Base-by-base conservation (phyloP, 345 rosid genomes). In the Pugionium cornutum region DNA sequence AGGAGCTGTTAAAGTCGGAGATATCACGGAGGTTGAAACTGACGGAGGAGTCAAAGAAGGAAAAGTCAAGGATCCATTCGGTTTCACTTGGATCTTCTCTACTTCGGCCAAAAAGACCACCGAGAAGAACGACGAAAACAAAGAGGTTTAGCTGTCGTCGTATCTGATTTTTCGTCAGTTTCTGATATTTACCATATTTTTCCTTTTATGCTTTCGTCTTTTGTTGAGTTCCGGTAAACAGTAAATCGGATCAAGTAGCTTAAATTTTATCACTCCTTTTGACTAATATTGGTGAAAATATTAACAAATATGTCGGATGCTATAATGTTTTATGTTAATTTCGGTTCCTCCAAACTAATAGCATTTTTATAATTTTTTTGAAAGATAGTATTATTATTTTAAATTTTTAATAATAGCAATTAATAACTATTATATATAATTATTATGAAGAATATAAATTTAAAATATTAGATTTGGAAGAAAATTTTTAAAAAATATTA, bases 11-110 rank as follows among this genome's bases (percentile, higher is more conserved):
- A 78, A 79, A 0, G 88, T 79, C 36, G 84, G 79, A 1, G 94
- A 82, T 70, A 53, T 70, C 1, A 25, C 62, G 2, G 89, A 87
- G 37, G 80, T 47, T 0, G 86, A 79, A 4, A n/a, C 51, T 10
- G 77, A 67, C 18, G 81, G 77, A 10, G 95, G 82, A 54, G 82
- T 82, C 61, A 82, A 18, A 18, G 18, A 80, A 65, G 87, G 84
- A 0, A 85, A 81, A 77, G 78, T 90, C 4, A 85, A 81, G 80
- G 99, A 94, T 50, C 96, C 97, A 0, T 88, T 82, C 42, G 97
- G 99, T 2, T 79, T 76, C 65, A 77, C 79, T 3, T 94, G 99
- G 99, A 47, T 72, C 64, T 68, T 94, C 51, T 73, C 78, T 67
- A 58, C 88, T 33, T 77, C 92, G 2, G 73, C 69, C 37, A 75